These are phyloP conservation scores for Dactylis glomerata DNA, from an alignment of 176 grass and related monocot species.

Conservation along the genomic window DNA sequence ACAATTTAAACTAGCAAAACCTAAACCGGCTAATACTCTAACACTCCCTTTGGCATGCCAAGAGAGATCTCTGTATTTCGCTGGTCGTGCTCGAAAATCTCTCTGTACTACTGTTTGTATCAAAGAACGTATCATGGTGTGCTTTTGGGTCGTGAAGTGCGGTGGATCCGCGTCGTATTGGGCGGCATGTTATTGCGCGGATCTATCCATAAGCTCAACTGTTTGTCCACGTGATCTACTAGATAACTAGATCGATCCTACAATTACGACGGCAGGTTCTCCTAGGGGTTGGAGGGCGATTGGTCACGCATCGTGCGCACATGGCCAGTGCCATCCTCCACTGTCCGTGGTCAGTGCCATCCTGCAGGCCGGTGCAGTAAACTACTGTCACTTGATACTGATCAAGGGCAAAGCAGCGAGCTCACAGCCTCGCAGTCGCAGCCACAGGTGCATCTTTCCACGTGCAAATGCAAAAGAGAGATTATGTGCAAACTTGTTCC, in stretches of 20 bases:
- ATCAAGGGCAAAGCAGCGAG: not conserved
- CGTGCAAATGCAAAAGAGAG: not conserved
- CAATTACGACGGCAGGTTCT: not conserved
- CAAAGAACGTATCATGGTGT: not conserved
- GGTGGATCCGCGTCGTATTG: not conserved
- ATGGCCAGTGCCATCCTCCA: conserved; percentile 7
- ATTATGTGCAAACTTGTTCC: not conserved
- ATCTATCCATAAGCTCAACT: conserved; percentile 4
- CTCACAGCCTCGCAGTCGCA: not conserved
- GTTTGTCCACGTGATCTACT: conserved; percentile 1
- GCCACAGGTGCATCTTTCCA: not conserved
- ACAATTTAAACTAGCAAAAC: too few relatives aligned
- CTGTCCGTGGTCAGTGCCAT: not conserved
- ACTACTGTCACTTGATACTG: not conserved
- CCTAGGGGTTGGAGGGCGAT: not conserved
- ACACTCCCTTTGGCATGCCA: too few relatives aligned
- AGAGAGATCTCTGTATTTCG: too few relatives aligned
- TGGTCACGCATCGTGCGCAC: not conserved
- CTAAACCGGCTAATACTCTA: too few relatives aligned
- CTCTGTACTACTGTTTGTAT: too few relatives aligned
- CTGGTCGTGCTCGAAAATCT: too few relatives aligned
- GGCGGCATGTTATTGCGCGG: not conserved
- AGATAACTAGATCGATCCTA: not conserved
- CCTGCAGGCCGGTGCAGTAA: not conserved
- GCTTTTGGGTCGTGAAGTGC: not conserved